These are phyloP conservation scores for Fallopia convolvulus DNA, from an alignment of 148 eudicot genomes.

Conservation along the genomic window DNA sequence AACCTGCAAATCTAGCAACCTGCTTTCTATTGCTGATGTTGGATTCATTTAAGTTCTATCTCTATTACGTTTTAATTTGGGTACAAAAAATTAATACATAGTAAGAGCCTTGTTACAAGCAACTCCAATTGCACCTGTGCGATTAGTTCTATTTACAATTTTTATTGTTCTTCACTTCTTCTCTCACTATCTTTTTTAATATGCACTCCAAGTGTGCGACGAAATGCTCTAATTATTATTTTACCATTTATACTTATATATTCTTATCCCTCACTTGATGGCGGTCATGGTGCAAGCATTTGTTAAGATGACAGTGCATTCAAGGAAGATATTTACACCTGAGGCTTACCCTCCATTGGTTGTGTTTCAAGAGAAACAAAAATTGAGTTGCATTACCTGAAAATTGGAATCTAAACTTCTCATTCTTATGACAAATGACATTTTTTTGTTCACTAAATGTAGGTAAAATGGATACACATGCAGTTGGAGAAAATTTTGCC, in stretches of 20 bases:
- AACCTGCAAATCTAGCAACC: too few relatives aligned
- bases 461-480: constrained; percentile 77
- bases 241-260: not conserved
- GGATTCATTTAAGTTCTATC: too few relatives aligned
- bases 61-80: too few relatives aligned
- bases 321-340: constrained; percentile 58
- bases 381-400: constrained; percentile 31
- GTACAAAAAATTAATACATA: too few relatives aligned
- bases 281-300: constrained; percentile 59
- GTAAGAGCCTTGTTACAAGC: too few relatives aligned
- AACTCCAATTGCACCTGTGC: too few relatives aligned
- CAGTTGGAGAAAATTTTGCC: constrained; percentile 83
- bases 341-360: constrained; percentile 71
- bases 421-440: not conserved
- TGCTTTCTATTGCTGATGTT: too few relatives aligned
- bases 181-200: too few relatives aligned
- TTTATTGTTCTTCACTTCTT: too few relatives aligned
- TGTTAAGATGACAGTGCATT: constrained; percentile 57
- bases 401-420: constrained; percentile 4
- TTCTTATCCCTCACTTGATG: constrained; percentile 11
- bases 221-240: too few relatives aligned
- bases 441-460: constrained; percentile 16
- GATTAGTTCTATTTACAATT: too few relatives aligned
- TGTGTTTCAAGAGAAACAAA: constrained; percentile 58
- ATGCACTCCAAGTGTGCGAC: too few relatives aligned